Evolutionary conservation across 805 yeast species (phyloP).

Genomic region (Yarrowia sp.): DNA sequence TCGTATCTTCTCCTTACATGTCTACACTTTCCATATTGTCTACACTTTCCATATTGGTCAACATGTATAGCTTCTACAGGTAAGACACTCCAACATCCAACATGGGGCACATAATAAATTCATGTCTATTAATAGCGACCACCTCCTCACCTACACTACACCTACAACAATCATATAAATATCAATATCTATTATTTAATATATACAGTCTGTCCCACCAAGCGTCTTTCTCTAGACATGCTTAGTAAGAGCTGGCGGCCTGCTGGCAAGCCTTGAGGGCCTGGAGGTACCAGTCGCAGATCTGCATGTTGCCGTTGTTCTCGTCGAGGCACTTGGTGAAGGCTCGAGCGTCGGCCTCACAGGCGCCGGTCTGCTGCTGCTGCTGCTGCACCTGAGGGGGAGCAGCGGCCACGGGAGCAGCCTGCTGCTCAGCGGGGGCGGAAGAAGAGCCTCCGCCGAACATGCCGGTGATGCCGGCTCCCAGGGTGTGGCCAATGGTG

Average conservation of each 20-base stretch:
- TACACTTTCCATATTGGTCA: too few species aligned
- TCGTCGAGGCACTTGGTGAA: slow-evolving; percentile 96
- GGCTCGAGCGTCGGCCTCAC: slow-evolving; percentile 93
- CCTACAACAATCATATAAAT: slow-evolving; percentile 1
- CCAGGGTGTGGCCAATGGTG: slow-evolving; percentile 93
- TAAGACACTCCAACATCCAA: too few species aligned
- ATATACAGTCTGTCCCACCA: slow-evolving; percentile 8
- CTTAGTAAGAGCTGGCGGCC: slow-evolving; percentile 81
- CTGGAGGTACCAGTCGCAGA: slow-evolving; percentile 95
- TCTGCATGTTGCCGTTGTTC: slow-evolving; percentile 93
- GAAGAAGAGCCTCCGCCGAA: slow-evolving; percentile 77
- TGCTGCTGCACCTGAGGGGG: slow-evolving; percentile 50
- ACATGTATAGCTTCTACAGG: too few species aligned
- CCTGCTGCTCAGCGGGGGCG: slow-evolving; percentile 58
- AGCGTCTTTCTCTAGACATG: background rate
- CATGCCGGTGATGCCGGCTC: slow-evolving; percentile 90
- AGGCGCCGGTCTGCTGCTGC: slow-evolving; percentile 58
- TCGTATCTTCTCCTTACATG: too few species aligned
- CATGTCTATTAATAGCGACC: too few species aligned
- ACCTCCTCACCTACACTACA: too few species aligned
- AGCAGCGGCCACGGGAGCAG: slow-evolving; percentile 53
- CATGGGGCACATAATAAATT: too few species aligned
- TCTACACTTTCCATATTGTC: too few species aligned
- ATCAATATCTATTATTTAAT: slow-evolving; percentile 22
- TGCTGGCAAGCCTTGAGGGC: slow-evolving; percentile 97